Percentiles rank a stretch among this genome's conserved stretches.
phyloP scores from a whole-genome alignment of 805 yeast species.

The Kurtzmaniella fragi region DNA sequence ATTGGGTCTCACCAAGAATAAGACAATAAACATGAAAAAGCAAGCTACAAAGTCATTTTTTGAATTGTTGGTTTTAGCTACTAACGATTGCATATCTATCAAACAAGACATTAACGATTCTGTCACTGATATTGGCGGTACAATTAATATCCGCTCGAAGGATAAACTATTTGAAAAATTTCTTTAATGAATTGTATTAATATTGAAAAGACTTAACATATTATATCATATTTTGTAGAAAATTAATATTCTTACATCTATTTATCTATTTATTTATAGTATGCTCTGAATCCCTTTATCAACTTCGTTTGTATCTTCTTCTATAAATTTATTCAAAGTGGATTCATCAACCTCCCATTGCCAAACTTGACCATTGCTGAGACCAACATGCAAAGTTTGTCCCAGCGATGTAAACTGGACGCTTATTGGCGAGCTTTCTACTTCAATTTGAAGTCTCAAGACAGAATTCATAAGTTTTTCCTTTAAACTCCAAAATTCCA shows the following conservation, averaged over 20 bases:
- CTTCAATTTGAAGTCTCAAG: constrained; percentile 8
- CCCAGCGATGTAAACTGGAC: constrained; percentile 15
- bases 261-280: not conserved
- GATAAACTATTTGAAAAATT: constrained; percentile 28
- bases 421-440: constrained; percentile 5
- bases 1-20: constrained; percentile 10
- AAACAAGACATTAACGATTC: constrained; percentile 42
- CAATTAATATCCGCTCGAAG: constrained; percentile 48
- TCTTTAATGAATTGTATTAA: constrained; percentile 6
- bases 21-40: constrained; percentile 36
- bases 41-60: constrained; percentile 75
- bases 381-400: constrained; percentile 15
- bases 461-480: constrained; percentile 14
- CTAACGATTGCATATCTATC: constrained; percentile 62
- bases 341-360: constrained; percentile 9
- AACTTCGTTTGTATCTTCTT: constrained; percentile 7
- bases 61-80: constrained; percentile 76
- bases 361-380: constrained; percentile 14
- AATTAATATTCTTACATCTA: constrained; percentile 1
- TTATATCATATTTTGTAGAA: constrained; percentile 1
- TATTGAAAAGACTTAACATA: constrained; percentile 1
- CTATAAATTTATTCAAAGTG: constrained; percentile 2
- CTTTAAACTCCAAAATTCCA: constrained; percentile 29
- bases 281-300: constrained; percentile 6
- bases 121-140: constrained; percentile 46